A percentile compares a stretch with the other conserved stretches of the same genome.
Conservation (phyloP, 2,329 filamentous ascomycete genomes). For the Clarireedia homoeocarpa region DNA sequence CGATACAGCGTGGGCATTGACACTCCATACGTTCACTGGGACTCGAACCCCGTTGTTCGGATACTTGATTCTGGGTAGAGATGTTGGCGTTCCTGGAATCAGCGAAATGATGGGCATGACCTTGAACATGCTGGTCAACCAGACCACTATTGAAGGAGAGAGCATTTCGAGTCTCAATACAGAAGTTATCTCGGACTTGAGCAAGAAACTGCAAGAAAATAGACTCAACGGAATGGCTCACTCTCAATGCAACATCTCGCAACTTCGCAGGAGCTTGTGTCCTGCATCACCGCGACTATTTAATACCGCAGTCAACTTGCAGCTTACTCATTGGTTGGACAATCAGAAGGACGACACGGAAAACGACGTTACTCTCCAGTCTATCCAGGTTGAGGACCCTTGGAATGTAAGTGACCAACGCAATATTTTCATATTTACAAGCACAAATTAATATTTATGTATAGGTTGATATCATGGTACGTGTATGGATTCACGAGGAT, state of each 20-base stretch:
- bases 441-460: neutral
- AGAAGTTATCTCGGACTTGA: neutral
- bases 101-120: slow-evolving; percentile 7
- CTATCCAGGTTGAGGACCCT: neutral
- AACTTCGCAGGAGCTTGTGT: neutral
- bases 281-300: neutral
- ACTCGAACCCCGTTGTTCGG: slow-evolving; percentile 34
- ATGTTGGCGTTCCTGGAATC: slow-evolving; percentile 7
- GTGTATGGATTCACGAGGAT: neutral
- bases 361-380: neutral
- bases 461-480: neutral
- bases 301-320: neutral
- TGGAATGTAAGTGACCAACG: neutral
- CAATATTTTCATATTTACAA: neutral
- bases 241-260: neutral
- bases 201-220: neutral
- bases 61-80: slow-evolving; percentile 29
- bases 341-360: neutral
- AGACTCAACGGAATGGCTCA: neutral
- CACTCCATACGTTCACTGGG: slow-evolving; percentile 32
- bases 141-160: neutral
- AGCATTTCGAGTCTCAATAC: neutral
- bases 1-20: slow-evolving; percentile 31
- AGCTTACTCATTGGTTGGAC: neutral
- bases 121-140: slow-evolving; percentile 8